Evolutionary conservation across 176 grass and related monocot genomes (phyloP), one percentile per base, ranked within the genome.

Genomic region (Melocanna baccifera): DNA sequence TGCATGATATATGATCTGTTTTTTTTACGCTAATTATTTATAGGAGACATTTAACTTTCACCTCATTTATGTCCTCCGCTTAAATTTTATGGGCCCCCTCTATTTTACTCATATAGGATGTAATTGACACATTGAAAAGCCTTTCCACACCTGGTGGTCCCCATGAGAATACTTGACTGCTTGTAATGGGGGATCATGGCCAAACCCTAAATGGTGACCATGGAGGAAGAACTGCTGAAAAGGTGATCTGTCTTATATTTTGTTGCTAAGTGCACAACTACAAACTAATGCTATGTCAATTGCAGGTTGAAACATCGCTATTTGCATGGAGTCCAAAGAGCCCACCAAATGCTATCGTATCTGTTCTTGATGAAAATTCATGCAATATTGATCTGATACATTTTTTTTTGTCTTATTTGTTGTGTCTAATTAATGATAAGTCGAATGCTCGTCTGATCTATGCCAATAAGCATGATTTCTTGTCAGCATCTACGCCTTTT

Each of bases 121-220:
- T 98, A 55, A 83, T 93, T 78, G 80, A 84, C 39, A 87, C 89
- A 6, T 86, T 98, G 80, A 98, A 84, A 85, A 95, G 29, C 58
- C 56, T 93, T 68, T 94, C 90, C 61, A 87, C 53, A 86, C 73
- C 71, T 86, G 87, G 93, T 79, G 88, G 85, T 62, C 87, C 85
- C 85, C 93, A 95, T 89, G 93, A 94, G 90, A 93, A 95, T 55
- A 94, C 91, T 77, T 93, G 92, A 42, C 96, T 98, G 85, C 63
- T 95, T 77, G 93, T 98, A 56, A 98, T 98, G 96, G 96, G 96
- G 5, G 93, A 98, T 86, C 96, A 98, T 85, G 96, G 93, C 36
- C 96, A 98, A 92, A 98, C 96, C 68, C 81, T 91, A 85, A 98
- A 98, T 86, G 96, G 96, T 70, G 96, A 98, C 62, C 96, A 98